Percentiles rank a stretch among this genome's conserved stretches.
Conservation (phyloP, 2,329 filamentous ascomycete species). For the Geoglossum cookeanum region DNA sequence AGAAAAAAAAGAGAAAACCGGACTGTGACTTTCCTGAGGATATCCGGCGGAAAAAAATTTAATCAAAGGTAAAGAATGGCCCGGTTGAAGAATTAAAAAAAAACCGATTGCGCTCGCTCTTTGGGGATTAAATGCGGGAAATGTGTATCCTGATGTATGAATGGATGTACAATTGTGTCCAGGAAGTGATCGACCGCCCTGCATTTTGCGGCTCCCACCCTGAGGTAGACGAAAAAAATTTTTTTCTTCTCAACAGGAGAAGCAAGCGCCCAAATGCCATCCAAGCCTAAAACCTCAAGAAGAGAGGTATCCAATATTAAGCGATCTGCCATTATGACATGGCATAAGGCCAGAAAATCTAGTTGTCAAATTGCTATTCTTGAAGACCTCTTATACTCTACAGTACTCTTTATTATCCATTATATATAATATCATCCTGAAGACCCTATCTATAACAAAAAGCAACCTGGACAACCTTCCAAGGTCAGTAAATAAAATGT, state of each 20-base stretch:
- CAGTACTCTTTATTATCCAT: not conserved
- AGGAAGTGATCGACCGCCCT: not conserved
- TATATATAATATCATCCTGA: slow-evolving; percentile 1
- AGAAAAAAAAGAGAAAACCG: no score
- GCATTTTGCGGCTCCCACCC: not conserved
- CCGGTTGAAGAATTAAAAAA: no score
- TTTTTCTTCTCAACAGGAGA: not conserved
- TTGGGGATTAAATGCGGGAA: no score
- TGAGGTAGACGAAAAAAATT: not conserved
- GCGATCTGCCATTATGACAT: not conserved
- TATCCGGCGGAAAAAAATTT: no score
- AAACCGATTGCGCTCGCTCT: no score
- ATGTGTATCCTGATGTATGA: no score
- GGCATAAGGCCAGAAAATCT: not conserved
- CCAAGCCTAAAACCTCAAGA: not conserved
- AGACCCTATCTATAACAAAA: slow-evolving; percentile 4
- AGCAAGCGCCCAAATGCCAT: not conserved
- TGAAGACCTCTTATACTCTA: not conserved
- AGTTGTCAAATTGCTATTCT: not conserved
- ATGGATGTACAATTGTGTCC: not conserved
- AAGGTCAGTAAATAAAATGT: not conserved
- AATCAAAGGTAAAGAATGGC: no score
- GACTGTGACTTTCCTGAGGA: no score
- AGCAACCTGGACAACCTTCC: not conserved
- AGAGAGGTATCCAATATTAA: not conserved